Percentiles rank a stretch among this genome's conserved stretches.
Conservation (phyloP, 2,329 filamentous ascomycete genomes). For the Diaporthe eres region DNA sequence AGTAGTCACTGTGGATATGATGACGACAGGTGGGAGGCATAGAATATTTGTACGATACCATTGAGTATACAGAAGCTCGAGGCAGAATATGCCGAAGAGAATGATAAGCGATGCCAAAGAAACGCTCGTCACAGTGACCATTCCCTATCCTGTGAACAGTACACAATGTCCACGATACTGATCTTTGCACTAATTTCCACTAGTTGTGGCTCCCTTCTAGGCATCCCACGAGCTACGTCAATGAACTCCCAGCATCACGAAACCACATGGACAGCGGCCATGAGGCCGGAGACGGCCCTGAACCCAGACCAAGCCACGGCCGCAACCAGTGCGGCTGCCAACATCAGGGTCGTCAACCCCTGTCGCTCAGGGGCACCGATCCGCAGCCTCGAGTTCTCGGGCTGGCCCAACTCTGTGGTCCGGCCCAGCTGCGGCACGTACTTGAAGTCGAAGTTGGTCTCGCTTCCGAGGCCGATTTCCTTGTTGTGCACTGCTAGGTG, state of each 20-base stretch:
- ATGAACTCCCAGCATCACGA: neutral
- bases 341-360: conserved; percentile 60
- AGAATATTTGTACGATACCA: conserved; percentile 33
- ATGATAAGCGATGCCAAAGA: neutral
- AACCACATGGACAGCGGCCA: conserved; percentile 15
- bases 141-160: neutral
- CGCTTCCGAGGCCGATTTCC: conserved; percentile 68
- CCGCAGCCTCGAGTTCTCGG: conserved; percentile 14
- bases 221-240: neutral
- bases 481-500: conserved; percentile 74
- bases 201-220: too few species aligned
- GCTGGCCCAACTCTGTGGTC: conserved; percentile 49
- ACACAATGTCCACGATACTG: neutral
- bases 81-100: neutral
- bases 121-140: neutral
- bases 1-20: conserved; percentile 13
- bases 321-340: conserved; percentile 51
- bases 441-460: conserved; percentile 79
- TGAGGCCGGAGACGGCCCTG: conserved; percentile 39
- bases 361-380: conserved; percentile 58
- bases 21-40: conserved; percentile 8
- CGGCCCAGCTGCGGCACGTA: conserved; percentile 68
- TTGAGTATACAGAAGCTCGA: conserved; percentile 24
- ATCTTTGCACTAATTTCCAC: neutral
- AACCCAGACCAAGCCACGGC: conserved; percentile 48